phyloP scores from a whole-genome alignment of 805 yeast genomes.

The Pichia sporocuriosa region DNA sequence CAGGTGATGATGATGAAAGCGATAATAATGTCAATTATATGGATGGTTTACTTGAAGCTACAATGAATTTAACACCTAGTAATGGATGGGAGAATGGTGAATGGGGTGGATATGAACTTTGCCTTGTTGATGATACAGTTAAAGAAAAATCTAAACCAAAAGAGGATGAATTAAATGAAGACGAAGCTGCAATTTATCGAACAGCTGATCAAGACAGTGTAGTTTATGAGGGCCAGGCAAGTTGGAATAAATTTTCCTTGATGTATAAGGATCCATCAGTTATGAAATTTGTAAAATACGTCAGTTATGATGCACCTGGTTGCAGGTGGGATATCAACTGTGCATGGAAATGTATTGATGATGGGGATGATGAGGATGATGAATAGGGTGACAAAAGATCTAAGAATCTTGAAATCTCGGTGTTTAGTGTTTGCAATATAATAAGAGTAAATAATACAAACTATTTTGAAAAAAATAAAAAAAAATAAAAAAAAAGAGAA shows the following conservation, averaged over 20 bases:
- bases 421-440: too few relatives aligned
- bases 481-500: too few relatives aligned
- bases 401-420: too few relatives aligned
- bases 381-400: too few relatives aligned
- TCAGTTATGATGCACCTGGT: constrained; percentile 80
- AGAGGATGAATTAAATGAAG: constrained; percentile 29
- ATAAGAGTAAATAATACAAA: too few relatives aligned
- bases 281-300: constrained; percentile 88
- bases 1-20: constrained; percentile 30
- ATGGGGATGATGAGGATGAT: constrained; percentile 31
- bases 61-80: constrained; percentile 75
- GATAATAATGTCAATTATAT: constrained; percentile 26
- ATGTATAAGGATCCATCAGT: constrained; percentile 80
- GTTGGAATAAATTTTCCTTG: constrained; percentile 72
- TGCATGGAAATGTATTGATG: constrained; percentile 66
- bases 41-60: constrained; percentile 64
- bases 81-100: constrained; percentile 85
- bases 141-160: constrained; percentile 29
- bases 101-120: constrained; percentile 88
- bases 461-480: too few relatives aligned
- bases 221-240: constrained; percentile 69
- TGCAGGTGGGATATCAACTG: constrained; percentile 86
- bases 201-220: constrained; percentile 68
- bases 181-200: constrained; percentile 82
- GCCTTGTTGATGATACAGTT: constrained; percentile 56